These are phyloP conservation scores for Camillea tinctor DNA, from an alignment of 2,329 filamentous ascomycete genomes.

Conservation along the genomic window DNA sequence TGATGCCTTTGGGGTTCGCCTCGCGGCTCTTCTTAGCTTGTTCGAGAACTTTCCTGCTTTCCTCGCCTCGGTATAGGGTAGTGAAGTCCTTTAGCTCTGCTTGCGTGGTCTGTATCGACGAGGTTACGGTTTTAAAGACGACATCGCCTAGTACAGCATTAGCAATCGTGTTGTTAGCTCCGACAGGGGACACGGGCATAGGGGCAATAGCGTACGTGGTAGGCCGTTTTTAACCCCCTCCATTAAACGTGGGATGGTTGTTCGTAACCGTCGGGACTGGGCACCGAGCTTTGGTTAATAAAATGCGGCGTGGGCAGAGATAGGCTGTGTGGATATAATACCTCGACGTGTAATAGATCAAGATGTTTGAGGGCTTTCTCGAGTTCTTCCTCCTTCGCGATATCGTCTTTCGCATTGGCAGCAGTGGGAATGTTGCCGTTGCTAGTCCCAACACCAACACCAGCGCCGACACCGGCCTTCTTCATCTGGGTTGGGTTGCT, in stretches of 20 bases:
- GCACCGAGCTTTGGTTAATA: constrained; percentile 4
- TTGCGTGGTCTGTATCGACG: constrained; percentile 46
- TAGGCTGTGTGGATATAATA: constrained; percentile 25
- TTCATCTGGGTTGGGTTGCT: constrained; percentile 11
- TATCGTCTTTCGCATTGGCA: constrained; percentile 29
- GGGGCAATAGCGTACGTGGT: constrained; percentile 52
- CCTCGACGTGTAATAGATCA: constrained; percentile 56
- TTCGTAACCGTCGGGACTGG: constrained; percentile 48
- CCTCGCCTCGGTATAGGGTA: constrained; percentile 45
- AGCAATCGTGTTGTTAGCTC: constrained; percentile 5
- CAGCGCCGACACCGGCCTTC: constrained; percentile 11
- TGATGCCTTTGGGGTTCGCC: constrained; percentile 56
- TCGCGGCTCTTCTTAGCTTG: constrained; percentile 53
- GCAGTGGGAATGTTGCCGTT: too few species aligned
- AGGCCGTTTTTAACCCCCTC: constrained; percentile 51
- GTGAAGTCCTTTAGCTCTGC: constrained; percentile 53
- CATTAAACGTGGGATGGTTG: constrained; percentile 49
- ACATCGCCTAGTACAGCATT: constrained; percentile 44
- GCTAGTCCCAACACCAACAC: background rate
- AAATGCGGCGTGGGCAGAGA: background rate
- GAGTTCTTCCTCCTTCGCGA: constrained; percentile 49
- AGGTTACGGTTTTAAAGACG: constrained; percentile 46
- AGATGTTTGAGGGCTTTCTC: constrained; percentile 50
- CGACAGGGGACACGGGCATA: background rate
- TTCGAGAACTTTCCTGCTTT: constrained; percentile 49